phyloP scores from a whole-genome alignment of 148 eudicot species.

The Nyssa sinensis region DNA sequence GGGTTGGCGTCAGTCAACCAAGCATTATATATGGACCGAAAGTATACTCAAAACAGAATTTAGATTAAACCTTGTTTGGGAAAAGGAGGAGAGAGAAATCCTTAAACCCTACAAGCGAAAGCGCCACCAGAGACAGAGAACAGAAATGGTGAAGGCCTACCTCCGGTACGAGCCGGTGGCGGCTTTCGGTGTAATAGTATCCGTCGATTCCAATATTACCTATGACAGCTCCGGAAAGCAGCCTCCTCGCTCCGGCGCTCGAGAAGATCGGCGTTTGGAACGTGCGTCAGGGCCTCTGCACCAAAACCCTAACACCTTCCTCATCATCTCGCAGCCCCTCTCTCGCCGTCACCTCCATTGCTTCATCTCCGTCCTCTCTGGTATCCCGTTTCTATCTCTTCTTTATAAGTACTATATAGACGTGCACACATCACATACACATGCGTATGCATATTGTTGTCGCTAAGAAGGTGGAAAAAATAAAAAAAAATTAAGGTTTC shows the following conservation, averaged over 20 bases:
- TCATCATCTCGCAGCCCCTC: slow-evolving; percentile 59
- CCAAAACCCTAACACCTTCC: slow-evolving; percentile 60
- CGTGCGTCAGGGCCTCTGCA: slow-evolving; percentile 68
- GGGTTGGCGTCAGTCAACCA: no score
- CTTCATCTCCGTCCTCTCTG: slow-evolving; percentile 53
- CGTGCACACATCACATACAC: not conserved
- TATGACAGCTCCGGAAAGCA: slow-evolving; percentile 77
- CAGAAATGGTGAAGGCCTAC: slow-evolving; percentile 82
- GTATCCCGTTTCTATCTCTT: slow-evolving; percentile 24
- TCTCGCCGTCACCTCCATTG: slow-evolving; percentile 73
- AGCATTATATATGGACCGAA: no score
- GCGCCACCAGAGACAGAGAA: not conserved
- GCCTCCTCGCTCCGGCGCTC: slow-evolving; percentile 69
- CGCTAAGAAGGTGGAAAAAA: not conserved
- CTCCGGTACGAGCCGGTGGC: slow-evolving; percentile 74
- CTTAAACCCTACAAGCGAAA: slow-evolving; percentile 5
- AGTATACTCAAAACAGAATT: no score
- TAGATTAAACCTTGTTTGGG: no score
- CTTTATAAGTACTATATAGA: no score
- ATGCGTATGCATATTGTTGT: not conserved
- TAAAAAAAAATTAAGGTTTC: not conserved
- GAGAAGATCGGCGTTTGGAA: slow-evolving; percentile 88
- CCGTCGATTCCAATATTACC: slow-evolving; percentile 66
- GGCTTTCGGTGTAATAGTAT: slow-evolving; percentile 80
- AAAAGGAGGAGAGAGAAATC: no score